Conservation (phyloP, 768 basidiomycete genomes). For the Melanogaster broomeanus region DNA sequence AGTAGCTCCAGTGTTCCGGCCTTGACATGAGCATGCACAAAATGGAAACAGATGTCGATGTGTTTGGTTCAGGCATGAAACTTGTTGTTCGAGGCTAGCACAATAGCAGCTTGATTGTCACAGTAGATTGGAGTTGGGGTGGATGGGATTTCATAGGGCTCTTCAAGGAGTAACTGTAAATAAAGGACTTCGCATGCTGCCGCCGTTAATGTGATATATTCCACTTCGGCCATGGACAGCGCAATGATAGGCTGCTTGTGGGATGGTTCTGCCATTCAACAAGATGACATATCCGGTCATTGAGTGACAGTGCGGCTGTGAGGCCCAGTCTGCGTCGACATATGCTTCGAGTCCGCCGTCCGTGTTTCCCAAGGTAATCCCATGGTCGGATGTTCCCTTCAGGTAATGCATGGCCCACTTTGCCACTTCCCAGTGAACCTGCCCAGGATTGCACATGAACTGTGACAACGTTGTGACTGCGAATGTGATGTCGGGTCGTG, state of each 20-base stretch:
- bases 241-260: conserved; percentile 25
- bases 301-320: conserved; percentile 21
- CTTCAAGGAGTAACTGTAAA: too few species aligned
- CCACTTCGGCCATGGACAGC: conserved; percentile 28
- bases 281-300: conserved; percentile 27
- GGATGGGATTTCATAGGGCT: background rate
- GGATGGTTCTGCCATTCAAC: conserved; percentile 14
- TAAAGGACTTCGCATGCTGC: too few species aligned
- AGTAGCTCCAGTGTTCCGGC: conserved; percentile 11
- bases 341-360: conserved; percentile 4
- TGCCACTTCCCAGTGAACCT: background rate
- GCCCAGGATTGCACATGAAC: background rate
- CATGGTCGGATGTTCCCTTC: background rate
- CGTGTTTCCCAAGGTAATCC: too few species aligned
- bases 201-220: conserved; percentile 24
- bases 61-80: conserved; percentile 39
- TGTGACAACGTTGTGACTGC: conserved; percentile 14
- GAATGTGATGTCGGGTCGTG: conserved; percentile 36
- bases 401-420: conserved; percentile 15
- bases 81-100: conserved; percentile 27
- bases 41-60: conserved; percentile 39
- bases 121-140: background rate
- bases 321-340: conserved; percentile 28
- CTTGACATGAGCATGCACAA: conserved; percentile 29
- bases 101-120: conserved; percentile 34